These are phyloP conservation scores for Rhynchospora pubera DNA, from an alignment of 176 grass and related monocot species.

Conservation along the genomic window DNA sequence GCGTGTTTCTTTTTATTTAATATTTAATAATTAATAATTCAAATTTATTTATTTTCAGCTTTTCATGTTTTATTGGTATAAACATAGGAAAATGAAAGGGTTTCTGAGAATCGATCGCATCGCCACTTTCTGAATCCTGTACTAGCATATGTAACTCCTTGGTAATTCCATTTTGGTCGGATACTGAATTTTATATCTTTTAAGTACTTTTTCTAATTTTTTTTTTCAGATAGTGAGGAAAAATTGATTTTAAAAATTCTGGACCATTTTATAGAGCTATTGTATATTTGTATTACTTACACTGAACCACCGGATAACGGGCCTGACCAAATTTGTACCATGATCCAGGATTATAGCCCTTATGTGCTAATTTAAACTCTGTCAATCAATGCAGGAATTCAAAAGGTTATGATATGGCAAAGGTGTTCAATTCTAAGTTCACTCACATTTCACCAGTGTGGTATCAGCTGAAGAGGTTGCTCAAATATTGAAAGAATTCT, in stretches of 20 bases:
- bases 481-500: conserved; percentile 9
- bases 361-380: background rate
- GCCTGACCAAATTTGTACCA: background rate
- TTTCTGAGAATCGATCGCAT: conserved; percentile 40
- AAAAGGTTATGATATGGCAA: conserved; percentile 94
- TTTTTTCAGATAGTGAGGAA: no score
- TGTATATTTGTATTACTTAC: background rate
- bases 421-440: conserved; percentile 61
- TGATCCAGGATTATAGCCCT: background rate
- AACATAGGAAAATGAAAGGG: conserved; percentile 22
- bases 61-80: background rate
- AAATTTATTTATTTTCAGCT: background rate
- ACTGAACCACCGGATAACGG: background rate
- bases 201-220: no score
- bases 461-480: conserved; percentile 92
- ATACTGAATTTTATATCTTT: no score
- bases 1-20: no score
- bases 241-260: no score
- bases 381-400: conserved; percentile 62
- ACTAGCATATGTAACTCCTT: conserved; percentile 82
- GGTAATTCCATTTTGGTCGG: conserved; percentile 18
- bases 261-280: no score
- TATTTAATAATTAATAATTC: no score
- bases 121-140: conserved; percentile 67
- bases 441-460: conserved; percentile 91